Conservation (phyloP, 805 yeast genomes). For the Candida arabinofermentans region DNA sequence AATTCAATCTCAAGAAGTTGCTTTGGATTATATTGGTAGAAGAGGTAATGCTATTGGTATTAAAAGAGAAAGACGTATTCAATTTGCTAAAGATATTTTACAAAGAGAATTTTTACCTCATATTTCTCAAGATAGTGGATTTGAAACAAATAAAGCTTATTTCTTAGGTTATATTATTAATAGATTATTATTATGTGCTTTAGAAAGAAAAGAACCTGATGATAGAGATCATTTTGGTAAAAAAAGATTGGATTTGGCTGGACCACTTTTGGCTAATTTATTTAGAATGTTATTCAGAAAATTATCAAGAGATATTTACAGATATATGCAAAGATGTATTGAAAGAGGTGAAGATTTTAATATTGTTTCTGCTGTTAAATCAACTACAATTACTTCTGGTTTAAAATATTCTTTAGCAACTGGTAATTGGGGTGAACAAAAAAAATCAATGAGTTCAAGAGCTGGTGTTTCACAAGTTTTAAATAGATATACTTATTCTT, state of each 20-base stretch:
- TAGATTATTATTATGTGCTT: conserved; percentile 88
- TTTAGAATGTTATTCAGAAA: conserved; percentile 93
- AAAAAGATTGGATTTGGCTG: conserved; percentile 96
- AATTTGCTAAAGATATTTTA: conserved; percentile 93
- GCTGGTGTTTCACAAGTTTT: conserved; percentile 99
- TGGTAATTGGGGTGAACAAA: conserved; percentile 99
- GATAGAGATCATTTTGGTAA: conserved; percentile 99
- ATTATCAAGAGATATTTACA: conserved; percentile 91
- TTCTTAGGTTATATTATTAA: conserved; percentile 98
- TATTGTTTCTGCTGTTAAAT: conserved; percentile 92
- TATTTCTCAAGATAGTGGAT: conserved; percentile 96
- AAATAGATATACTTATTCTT: conserved; percentile 95
- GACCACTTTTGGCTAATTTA: conserved; percentile 92
- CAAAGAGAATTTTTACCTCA: conserved; percentile 96
- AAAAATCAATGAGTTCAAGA: conserved; percentile 97
- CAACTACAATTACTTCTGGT: conserved; percentile 96
- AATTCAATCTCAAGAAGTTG: conserved; percentile 96
- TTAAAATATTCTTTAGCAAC: conserved; percentile 96
- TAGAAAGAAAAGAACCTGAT: conserved; percentile 96
- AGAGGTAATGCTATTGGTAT: conserved; percentile 97
- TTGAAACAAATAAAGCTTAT: conserved; percentile 93
- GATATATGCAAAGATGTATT: conserved; percentile 98
- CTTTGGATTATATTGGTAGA: conserved; percentile 96
- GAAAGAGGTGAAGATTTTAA: conserved; percentile 97
- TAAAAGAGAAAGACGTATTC: conserved; percentile 95